Conservation (phyloP, 441 rosid genomes). For the Populus hybrid region DNA sequence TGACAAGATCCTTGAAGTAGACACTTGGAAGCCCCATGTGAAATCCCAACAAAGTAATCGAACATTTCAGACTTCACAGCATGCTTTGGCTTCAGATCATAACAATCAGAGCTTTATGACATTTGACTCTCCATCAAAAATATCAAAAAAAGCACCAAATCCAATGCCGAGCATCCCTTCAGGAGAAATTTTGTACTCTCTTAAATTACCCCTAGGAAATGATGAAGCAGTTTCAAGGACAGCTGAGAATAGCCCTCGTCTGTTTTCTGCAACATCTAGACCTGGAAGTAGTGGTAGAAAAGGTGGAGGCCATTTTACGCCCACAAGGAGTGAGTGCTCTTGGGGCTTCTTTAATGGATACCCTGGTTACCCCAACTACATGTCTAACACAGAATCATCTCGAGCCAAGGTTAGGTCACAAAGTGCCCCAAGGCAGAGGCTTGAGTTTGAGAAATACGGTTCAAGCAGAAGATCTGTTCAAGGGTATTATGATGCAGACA, state of each 20-base stretch:
- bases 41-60: slow-evolving; percentile 39
- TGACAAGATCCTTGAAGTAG: slow-evolving; percentile 80
- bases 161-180: slow-evolving; percentile 44
- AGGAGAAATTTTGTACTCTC: slow-evolving; percentile 38
- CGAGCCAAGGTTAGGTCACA: slow-evolving; percentile 68
- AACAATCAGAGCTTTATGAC: slow-evolving; percentile 28
- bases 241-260: slow-evolving; percentile 60
- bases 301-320: slow-evolving; percentile 54
- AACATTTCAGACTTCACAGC: slow-evolving; percentile 42
- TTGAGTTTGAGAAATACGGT: slow-evolving; percentile 53
- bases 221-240: slow-evolving; percentile 49
- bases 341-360: slow-evolving; percentile 54
- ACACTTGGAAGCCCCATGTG: slow-evolving; percentile 56
- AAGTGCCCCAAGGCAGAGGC: slow-evolving; percentile 89
- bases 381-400: slow-evolving; percentile 87
- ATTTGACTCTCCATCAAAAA: slow-evolving; percentile 32
- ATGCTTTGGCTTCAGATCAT: slow-evolving; percentile 35
- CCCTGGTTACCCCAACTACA: slow-evolving; percentile 79
- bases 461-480: slow-evolving; percentile 54
- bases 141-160: slow-evolving; percentile 39
- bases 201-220: slow-evolving; percentile 37
- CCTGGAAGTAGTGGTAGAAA: slow-evolving; percentile 51
- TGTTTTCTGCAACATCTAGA: slow-evolving; percentile 58
- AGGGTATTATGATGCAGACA: slow-evolving; percentile 39
- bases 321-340: slow-evolving; percentile 57